Conservation (phyloP, 805 yeast genomes). For the Schwanniomyces sp. region DNA sequence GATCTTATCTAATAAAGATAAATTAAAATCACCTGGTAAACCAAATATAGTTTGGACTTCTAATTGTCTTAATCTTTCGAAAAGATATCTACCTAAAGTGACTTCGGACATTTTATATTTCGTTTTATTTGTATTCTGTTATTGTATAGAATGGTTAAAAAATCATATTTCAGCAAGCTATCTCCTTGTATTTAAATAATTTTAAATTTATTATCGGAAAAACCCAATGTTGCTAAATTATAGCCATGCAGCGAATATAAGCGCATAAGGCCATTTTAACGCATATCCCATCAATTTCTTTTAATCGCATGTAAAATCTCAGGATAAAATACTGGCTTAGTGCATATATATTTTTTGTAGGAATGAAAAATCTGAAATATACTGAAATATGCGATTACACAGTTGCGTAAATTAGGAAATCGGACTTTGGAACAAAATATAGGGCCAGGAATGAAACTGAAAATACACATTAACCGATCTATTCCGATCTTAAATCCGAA, state of each 20-base stretch:
- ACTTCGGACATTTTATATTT: constrained; percentile 37
- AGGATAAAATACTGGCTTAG: not conserved
- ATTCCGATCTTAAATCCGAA: not conserved
- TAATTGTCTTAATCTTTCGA: constrained; percentile 75
- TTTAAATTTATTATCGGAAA: not conserved
- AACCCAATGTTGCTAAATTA: not conserved
- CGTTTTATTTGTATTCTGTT: not conserved
- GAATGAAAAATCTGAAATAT: not conserved
- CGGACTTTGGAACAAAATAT: not conserved
- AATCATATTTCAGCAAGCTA: not conserved
- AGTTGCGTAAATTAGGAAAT: not conserved
- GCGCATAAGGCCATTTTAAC: not conserved
- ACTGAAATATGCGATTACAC: not conserved
- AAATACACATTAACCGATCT: not conserved
- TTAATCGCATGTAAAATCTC: not conserved
- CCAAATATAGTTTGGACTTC: constrained; percentile 73
- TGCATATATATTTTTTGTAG: not conserved
- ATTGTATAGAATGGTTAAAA: not conserved
- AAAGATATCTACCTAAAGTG: constrained; percentile 73
- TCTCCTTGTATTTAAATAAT: constrained; percentile 4
- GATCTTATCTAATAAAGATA: constrained; percentile 67
- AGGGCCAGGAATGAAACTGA: not conserved
- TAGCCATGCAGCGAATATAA: not conserved
- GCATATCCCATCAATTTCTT: not conserved
- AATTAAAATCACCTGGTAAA: constrained; percentile 81